phyloP scores from a whole-genome alignment of 192 early-diverging fungal genomes.

The Linnemannia zychae region DNA sequence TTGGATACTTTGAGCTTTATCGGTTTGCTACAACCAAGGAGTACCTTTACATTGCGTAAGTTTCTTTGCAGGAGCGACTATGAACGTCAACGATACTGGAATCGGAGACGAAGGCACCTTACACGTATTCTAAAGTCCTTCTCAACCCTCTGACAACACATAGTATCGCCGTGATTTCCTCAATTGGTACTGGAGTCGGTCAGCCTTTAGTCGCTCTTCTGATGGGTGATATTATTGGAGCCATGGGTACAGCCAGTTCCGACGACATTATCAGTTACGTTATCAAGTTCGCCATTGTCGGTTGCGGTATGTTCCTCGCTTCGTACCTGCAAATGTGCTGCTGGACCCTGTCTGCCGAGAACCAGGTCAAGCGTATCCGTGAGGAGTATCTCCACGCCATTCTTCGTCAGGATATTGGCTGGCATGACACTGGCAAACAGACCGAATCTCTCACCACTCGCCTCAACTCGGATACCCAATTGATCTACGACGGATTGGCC shows the following conservation, averaged over 20 bases:
- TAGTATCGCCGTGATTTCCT: slow-evolving; percentile 41
- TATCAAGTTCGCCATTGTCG: slow-evolving; percentile 58
- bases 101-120: too few relatives aligned
- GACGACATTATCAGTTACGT: slow-evolving; percentile 10
- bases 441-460: slow-evolving; percentile 88
- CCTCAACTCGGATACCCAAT: slow-evolving; percentile 86
- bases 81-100: too few relatives aligned
- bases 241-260: not conserved
- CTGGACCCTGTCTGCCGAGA: slow-evolving; percentile 74
- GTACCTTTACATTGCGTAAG: slow-evolving; percentile 46
- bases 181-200: slow-evolving; percentile 33
- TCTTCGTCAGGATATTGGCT: slow-evolving; percentile 89
- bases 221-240: slow-evolving; percentile 31
- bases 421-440: slow-evolving; percentile 86
- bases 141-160: not conserved
- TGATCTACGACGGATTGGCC: slow-evolving; percentile 92
- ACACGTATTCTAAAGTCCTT: not conserved
- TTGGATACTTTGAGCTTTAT: slow-evolving; percentile 72
- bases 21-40: slow-evolving; percentile 76
- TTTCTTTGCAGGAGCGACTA: not conserved
- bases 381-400: slow-evolving; percentile 82
- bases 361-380: slow-evolving; percentile 71
- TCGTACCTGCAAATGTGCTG: slow-evolving; percentile 74
- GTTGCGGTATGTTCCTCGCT: slow-evolving; percentile 64
- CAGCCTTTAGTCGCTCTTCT: slow-evolving; percentile 41